phyloP scores from a whole-genome alignment of 83 land plant genomes.

The Larix sibirica region DNA sequence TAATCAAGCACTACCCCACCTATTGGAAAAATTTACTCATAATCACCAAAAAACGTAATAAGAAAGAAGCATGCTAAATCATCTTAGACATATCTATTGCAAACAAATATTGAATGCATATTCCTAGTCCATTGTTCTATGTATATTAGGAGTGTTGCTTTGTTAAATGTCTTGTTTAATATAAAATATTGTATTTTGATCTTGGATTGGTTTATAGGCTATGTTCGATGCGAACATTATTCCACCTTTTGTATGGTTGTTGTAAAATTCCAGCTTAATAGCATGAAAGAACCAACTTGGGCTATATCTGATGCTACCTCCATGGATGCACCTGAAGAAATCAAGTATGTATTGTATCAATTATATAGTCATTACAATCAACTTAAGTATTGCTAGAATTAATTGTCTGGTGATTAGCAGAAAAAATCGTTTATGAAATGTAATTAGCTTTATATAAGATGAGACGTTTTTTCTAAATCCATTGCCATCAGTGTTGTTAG shows the following conservation, averaged over 20 bases:
- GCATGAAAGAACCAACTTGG: slow-evolving; percentile 70
- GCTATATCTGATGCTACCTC: slow-evolving; percentile 81
- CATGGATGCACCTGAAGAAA: slow-evolving; percentile 72
- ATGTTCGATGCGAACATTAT: slow-evolving; percentile 65
- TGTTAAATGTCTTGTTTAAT: not conserved
- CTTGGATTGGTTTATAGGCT: slow-evolving; percentile 33
- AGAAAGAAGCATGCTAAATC: slow-evolving; percentile 79
- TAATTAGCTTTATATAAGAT: too few relatives aligned
- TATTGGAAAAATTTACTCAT: slow-evolving; percentile 38
- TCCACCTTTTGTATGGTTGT: slow-evolving; percentile 55
- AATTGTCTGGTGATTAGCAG: not conserved
- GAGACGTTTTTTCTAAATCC: too few relatives aligned
- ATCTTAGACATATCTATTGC: slow-evolving; percentile 72
- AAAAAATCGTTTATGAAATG: not conserved
- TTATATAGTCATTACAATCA: not conserved
- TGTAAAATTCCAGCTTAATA: slow-evolving; percentile 70
- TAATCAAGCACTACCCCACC: slow-evolving; percentile 49
- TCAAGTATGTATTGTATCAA: slow-evolving; percentile 25
- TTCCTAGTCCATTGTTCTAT: not conserved
- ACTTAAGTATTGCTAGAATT: not conserved
- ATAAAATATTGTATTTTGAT: too few relatives aligned
- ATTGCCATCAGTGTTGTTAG: too few relatives aligned
- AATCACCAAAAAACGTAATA: slow-evolving; percentile 60
- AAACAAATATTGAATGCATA: slow-evolving; percentile 65
- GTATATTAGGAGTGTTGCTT: not conserved